A percentile compares a stretch with the other conserved stretches of the same genome.
Conservation (phyloP, 2,329 filamentous ascomycete species). For the Blumeria graminis region DNA sequence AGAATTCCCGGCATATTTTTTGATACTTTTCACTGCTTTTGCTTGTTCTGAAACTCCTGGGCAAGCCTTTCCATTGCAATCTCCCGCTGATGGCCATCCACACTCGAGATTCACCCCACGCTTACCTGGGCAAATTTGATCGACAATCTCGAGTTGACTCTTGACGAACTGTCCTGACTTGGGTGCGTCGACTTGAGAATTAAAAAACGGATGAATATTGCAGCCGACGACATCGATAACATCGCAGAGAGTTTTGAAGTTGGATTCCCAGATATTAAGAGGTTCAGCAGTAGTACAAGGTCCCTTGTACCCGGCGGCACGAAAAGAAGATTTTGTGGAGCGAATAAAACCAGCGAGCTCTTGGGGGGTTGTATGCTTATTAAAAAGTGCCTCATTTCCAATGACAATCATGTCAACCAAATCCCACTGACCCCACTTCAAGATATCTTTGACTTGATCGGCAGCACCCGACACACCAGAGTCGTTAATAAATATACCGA, state of each 20-base stretch:
- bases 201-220: slow-evolving; percentile 94
- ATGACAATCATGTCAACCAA: slow-evolving; percentile 60
- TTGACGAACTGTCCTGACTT: slow-evolving; percentile 55
- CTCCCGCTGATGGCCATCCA: slow-evolving; percentile 59
- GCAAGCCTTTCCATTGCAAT: slow-evolving; percentile 46
- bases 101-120: slow-evolving; percentile 66
- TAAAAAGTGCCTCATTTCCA: slow-evolving; percentile 78
- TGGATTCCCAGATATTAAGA: slow-evolving; percentile 47
- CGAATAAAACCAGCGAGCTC: slow-evolving; percentile 49
- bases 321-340: slow-evolving; percentile 38
- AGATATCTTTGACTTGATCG: slow-evolving; percentile 47
- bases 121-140: slow-evolving; percentile 45
- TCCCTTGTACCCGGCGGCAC: slow-evolving; percentile 41
- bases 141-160: slow-evolving; percentile 46
- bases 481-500: slow-evolving; percentile 65
- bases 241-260: slow-evolving; percentile 38
- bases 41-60: slow-evolving; percentile 44
- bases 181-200: slow-evolving; percentile 35
- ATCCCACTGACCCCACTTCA: slow-evolving; percentile 43
- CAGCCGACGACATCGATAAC: slow-evolving; percentile 56
- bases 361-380: slow-evolving; percentile 36
- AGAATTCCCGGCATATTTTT: slow-evolving; percentile 36
- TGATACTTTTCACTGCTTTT: slow-evolving; percentile 47
- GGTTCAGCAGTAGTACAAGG: slow-evolving; percentile 71
- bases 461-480: slow-evolving; percentile 32